Percentiles rank a stretch among this genome's conserved stretches.
phyloP scores from a whole-genome alignment of 805 yeast genomes.

The Martiniozyma abietophila region DNA sequence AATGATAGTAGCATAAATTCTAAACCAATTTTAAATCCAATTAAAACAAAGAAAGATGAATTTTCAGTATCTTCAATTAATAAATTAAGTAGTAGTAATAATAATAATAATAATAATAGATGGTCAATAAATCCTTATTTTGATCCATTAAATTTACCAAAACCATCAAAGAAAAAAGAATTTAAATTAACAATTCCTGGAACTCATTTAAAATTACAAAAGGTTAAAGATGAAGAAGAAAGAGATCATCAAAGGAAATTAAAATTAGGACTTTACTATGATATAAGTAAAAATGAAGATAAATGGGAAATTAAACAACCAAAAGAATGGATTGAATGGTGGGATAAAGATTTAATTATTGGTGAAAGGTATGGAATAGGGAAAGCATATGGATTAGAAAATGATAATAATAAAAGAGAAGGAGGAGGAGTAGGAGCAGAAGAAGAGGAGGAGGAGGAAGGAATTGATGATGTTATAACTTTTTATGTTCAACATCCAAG shows the following conservation, averaged over 20 bases:
- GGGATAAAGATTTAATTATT: slow-evolving; percentile 61
- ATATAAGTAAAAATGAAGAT: slow-evolving; percentile 43
- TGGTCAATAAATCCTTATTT: too few species aligned
- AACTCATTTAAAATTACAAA: too few species aligned
- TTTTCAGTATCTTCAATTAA: too few species aligned
- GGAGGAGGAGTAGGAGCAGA: slow-evolving; percentile 29
- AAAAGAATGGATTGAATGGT: slow-evolving; percentile 78
- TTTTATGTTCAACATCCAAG: slow-evolving; percentile 79
- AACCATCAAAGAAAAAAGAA: too few species aligned
- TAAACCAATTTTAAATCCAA: too few species aligned
- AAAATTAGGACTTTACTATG: slow-evolving; percentile 32
- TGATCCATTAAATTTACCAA: too few species aligned
- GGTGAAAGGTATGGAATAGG: slow-evolving; percentile 29
- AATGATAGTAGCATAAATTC: too few species aligned
- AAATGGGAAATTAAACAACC: slow-evolving; percentile 40
- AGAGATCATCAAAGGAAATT: slow-evolving; percentile 24
- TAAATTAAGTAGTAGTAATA: too few species aligned
- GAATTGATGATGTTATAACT: slow-evolving; percentile 44
- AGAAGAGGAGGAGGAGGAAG: slow-evolving; percentile 26
- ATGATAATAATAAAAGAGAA: slow-evolving; percentile 23
- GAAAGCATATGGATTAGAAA: too few species aligned
- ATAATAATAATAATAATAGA: too few species aligned
- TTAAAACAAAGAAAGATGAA: too few species aligned
- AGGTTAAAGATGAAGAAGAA: slow-evolving; percentile 21
- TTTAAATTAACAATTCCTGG: too few species aligned